Evolutionary conservation across 2,329 filamentous ascomycete species (phyloP).

Genomic region (Talaromyces sp.): DNA sequence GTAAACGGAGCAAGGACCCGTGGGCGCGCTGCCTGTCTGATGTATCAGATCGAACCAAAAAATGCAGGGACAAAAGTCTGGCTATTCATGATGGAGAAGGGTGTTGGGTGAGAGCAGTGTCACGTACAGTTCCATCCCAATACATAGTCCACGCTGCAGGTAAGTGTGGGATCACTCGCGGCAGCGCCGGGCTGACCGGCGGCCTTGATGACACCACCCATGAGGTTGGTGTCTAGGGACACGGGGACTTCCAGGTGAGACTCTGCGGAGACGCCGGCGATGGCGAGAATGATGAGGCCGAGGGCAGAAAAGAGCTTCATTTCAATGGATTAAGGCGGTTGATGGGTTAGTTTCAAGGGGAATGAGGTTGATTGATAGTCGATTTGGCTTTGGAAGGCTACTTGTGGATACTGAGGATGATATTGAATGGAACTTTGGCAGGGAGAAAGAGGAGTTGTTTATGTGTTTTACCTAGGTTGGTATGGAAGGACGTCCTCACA

Average conservation of each 20-base stretch:
- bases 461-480: neutral
- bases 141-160: neutral
- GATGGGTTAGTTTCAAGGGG: neutral
- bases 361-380: neutral
- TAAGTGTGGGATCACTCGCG: neutral
- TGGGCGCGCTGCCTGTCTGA: neutral
- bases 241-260: neutral
- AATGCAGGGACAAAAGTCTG: too few relatives aligned
- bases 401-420: neutral
- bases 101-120: neutral
- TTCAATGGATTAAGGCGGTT: neutral
- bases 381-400: neutral
- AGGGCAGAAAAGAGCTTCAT: neutral
- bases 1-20: neutral
- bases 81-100: too few relatives aligned
- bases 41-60: neutral
- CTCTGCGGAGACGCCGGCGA: neutral
- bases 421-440: neutral
- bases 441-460: neutral
- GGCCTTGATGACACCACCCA: neutral
- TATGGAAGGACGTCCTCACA: neutral
- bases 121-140: neutral
- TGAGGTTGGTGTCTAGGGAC: neutral
- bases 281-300: neutral
- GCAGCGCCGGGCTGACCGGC: neutral